A percentile compares a stretch with the other conserved stretches of the same genome.
Evolutionary conservation across 2,329 filamentous ascomycete species (phyloP).

Genomic region (Cladophialophora chaetospira): DNA sequence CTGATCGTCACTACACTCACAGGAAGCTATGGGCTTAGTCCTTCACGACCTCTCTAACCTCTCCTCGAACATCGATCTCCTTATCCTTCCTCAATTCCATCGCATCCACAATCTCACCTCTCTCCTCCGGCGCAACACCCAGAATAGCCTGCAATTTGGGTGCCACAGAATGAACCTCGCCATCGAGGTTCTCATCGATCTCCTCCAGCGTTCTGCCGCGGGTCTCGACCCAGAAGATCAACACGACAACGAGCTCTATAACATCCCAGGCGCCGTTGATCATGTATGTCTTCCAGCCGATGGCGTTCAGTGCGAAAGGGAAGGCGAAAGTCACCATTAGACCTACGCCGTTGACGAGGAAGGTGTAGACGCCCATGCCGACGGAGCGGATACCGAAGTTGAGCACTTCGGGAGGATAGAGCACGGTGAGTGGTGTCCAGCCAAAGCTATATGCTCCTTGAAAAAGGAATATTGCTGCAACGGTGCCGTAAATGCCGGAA

Average conservation of each 20-base stretch:
- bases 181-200: slow-evolving; percentile 34
- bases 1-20: no score
- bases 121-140: slow-evolving; percentile 28
- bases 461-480: slow-evolving; percentile 41
- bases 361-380: slow-evolving; percentile 45
- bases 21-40: neutral
- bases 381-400: slow-evolving; percentile 54
- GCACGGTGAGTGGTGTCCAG: slow-evolving; percentile 52
- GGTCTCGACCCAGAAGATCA: slow-evolving; percentile 31
- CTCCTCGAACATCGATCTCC: slow-evolving; percentile 3
- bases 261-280: slow-evolving; percentile 51
- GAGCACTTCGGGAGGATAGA: slow-evolving; percentile 55
- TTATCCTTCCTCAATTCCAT: slow-evolving; percentile 13
- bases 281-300: slow-evolving; percentile 53
- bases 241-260: slow-evolving; percentile 28
- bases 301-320: slow-evolving; percentile 46
- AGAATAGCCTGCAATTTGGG: slow-evolving; percentile 14
- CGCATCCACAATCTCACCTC: slow-evolving; percentile 20
- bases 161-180: slow-evolving; percentile 18
- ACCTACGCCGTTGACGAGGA: slow-evolving; percentile 35
- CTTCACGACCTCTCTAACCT: slow-evolving; percentile 13
- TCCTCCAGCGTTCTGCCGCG: slow-evolving; percentile 34
- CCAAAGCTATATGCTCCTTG: slow-evolving; percentile 45
- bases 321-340: slow-evolving; percentile 46
- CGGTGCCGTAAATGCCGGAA: slow-evolving; percentile 46